Conservation (phyloP, 1,284 basidiomycete species). For the Lignosus rhinocerotis region DNA sequence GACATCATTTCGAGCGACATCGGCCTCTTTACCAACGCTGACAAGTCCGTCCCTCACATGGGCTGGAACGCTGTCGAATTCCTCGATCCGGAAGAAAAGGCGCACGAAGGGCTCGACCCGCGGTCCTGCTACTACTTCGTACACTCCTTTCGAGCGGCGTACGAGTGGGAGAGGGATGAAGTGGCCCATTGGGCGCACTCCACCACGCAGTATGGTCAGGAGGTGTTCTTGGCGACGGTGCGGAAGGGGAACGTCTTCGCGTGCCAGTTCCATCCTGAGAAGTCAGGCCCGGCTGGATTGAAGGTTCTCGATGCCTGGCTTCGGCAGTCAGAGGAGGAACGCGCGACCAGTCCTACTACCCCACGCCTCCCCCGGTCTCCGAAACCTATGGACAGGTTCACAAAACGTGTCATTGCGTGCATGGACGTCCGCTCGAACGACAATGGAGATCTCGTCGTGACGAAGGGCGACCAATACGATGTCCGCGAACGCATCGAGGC, state of each 20-base stretch:
- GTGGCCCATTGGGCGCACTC: conserved; percentile 80
- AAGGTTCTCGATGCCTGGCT: conserved; percentile 86
- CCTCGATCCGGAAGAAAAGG: conserved; percentile 44
- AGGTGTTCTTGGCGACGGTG: conserved; percentile 89
- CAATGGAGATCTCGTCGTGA: conserved; percentile 95
- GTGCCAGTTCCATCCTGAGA: conserved; percentile 98
- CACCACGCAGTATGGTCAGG: conserved; percentile 90
- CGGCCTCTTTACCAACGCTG: conserved; percentile 60
- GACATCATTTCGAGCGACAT: conserved; percentile 74
- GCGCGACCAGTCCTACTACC: conserved; percentile 33
- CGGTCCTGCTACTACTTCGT: conserved; percentile 91
- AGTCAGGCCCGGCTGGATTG: conserved; percentile 92
- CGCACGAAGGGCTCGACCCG: conserved; percentile 45
- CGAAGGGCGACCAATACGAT: conserved; percentile 99
- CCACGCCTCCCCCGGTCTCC: conserved; percentile 40
- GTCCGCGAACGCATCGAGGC: conserved; percentile 68
- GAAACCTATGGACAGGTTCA: conserved; percentile 63
- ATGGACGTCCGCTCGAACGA: conserved; percentile 98
- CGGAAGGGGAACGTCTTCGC: conserved; percentile 89
- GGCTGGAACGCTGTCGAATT: conserved; percentile 88
- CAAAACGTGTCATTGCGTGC: conserved; percentile 95
- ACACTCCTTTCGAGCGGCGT: conserved; percentile 89
- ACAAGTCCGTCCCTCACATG: conserved; percentile 96
- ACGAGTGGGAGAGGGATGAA: conserved; percentile 57
- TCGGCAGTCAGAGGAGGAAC: conserved; percentile 49